phyloP scores from a whole-genome alignment of 192 early-diverging fungal genomes.

The Lunasporangiospora selenospora region DNA sequence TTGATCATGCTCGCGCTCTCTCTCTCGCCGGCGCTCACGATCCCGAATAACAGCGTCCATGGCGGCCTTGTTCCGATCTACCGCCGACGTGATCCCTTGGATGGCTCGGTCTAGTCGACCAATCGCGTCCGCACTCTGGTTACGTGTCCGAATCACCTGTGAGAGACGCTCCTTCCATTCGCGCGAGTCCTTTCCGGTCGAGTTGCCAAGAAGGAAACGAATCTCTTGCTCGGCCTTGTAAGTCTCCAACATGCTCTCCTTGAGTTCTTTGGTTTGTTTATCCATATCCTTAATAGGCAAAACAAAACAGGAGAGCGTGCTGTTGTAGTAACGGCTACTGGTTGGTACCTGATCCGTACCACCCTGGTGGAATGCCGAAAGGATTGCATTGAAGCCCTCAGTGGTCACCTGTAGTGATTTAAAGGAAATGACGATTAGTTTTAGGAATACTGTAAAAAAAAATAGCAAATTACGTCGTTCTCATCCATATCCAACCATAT shows the following conservation, averaged over 20 bases:
- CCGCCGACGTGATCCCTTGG: constrained; percentile 15
- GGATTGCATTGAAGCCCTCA: constrained; percentile 51
- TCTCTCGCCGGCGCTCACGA: constrained; percentile 27
- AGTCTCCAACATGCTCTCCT: constrained; percentile 40
- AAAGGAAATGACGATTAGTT: not conserved
- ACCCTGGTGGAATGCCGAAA: constrained; percentile 46
- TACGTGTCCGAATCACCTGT: constrained; percentile 34
- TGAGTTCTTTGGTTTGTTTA: constrained; percentile 25
- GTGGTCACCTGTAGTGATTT: constrained; percentile 51
- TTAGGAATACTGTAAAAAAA: not conserved
- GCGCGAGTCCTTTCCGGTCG: constrained; percentile 32
- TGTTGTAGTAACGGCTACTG: constrained; percentile 42
- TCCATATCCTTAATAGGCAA: constrained; percentile 39
- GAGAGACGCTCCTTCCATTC: constrained; percentile 44
- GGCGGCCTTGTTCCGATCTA: constrained; percentile 35
- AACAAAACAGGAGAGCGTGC: constrained; percentile 30
- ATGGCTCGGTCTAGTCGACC: constrained; percentile 12
- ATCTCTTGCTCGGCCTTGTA: constrained; percentile 51
- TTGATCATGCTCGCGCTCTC: constrained; percentile 28
- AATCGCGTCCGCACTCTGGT: constrained; percentile 27
- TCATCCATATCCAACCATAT: constrained; percentile 50
- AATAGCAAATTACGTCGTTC: constrained; percentile 48
- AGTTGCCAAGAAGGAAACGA: constrained; percentile 41
- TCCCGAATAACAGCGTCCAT: constrained; percentile 45
- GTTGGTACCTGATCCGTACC: constrained; percentile 44